These are phyloP conservation scores for Novakomyces olei DNA, from an alignment of 805 yeast genomes.

Conservation along the genomic window DNA sequence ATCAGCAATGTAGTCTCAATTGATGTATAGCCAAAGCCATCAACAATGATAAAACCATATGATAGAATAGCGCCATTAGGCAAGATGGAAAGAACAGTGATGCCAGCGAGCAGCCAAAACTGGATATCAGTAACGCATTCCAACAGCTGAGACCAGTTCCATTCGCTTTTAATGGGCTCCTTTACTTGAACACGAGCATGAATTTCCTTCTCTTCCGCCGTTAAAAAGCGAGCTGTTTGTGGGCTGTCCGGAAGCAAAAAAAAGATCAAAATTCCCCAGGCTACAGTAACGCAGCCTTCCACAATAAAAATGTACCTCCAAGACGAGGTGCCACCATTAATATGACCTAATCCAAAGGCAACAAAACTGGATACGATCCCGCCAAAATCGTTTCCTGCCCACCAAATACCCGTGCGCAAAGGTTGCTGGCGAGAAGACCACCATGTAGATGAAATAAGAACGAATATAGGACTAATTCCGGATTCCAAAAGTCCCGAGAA, in stretches of 20 bases:
- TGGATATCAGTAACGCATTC: too few relatives aligned
- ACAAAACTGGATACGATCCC: too few relatives aligned
- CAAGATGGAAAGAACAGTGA: slow-evolving; percentile 22
- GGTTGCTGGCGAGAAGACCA: slow-evolving; percentile 29
- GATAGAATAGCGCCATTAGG: slow-evolving; percentile 37
- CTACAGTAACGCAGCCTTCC: slow-evolving; percentile 34
- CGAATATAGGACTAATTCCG: slow-evolving; percentile 30
- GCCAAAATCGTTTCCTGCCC: slow-evolving; percentile 19
- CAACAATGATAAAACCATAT: slow-evolving; percentile 25
- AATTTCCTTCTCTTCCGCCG: slow-evolving; percentile 22
- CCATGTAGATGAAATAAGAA: slow-evolving; percentile 40
- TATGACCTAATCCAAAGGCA: slow-evolving; percentile 24
- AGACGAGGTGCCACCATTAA: slow-evolving; percentile 19
- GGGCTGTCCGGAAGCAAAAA: slow-evolving; percentile 38
- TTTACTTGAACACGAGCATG: too few relatives aligned
- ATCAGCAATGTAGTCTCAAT: slow-evolving; percentile 23
- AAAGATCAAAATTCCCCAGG: slow-evolving; percentile 26
- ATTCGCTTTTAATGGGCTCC: too few relatives aligned
- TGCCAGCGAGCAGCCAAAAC: slow-evolving; percentile 26
- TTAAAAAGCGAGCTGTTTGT: slow-evolving; percentile 14
- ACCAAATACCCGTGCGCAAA: slow-evolving; percentile 23
- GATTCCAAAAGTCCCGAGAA: slow-evolving; percentile 27
- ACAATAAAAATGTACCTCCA: slow-evolving; percentile 44
- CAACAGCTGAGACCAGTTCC: too few relatives aligned
- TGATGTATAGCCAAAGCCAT: slow-evolving; percentile 24